Conservation (phyloP, 2,329 filamentous ascomycete species). For the Dactylellina leptospora region DNA sequence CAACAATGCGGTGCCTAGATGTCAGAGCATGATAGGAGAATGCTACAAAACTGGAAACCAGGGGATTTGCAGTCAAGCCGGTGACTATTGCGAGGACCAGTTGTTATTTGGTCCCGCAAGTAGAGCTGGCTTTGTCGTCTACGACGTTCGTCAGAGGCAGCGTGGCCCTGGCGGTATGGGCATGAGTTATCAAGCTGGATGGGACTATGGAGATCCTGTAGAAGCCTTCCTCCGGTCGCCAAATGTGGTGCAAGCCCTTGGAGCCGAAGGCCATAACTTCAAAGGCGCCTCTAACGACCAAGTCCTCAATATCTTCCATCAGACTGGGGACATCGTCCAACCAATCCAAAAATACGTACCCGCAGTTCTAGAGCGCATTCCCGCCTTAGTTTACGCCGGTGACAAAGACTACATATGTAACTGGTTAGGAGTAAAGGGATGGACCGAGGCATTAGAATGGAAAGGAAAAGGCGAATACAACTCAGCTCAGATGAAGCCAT, state of each 20-base stretch:
- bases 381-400: conserved; percentile 91
- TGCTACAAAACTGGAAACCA: conserved; percentile 93
- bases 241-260: conserved; percentile 62
- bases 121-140: conserved; percentile 85
- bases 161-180: neutral
- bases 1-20: conserved; percentile 80
- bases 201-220: neutral
- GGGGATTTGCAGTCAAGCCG: conserved; percentile 90
- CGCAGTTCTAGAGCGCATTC: conserved; percentile 84
- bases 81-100: conserved; percentile 98
- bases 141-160: conserved; percentile 61
- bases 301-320: conserved; percentile 96
- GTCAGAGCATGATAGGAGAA: conserved; percentile 83
- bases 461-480: conserved; percentile 82
- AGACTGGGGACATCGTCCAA: conserved; percentile 97
- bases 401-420: conserved; percentile 92
- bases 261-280: conserved; percentile 89
- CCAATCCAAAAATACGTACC: conserved; percentile 93
- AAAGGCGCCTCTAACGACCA: conserved; percentile 70
- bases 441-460: conserved; percentile 94
- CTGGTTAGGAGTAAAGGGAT: conserved; percentile 94
- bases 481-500: conserved; percentile 73
- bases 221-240: neutral
- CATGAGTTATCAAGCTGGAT: neutral
- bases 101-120: conserved; percentile 93